Percentiles rank a stretch among this genome's conserved stretches.
Conservation (phyloP, 257 asterid genomes). For the Fraxinus quadrangulata region DNA sequence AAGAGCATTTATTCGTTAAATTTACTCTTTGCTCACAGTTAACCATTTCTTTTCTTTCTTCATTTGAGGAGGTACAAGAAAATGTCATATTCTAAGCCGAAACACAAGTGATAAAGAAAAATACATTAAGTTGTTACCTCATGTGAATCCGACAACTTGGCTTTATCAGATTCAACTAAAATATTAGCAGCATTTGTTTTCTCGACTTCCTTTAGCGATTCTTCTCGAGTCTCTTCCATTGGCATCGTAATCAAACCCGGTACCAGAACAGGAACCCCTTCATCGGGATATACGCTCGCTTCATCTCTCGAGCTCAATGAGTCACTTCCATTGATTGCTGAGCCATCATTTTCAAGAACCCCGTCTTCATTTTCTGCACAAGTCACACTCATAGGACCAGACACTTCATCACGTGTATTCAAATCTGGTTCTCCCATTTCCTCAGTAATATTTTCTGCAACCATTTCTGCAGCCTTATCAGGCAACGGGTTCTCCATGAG, state of each 20-base stretch:
- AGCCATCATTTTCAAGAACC: constrained; percentile 10
- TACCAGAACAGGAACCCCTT: constrained; percentile 52
- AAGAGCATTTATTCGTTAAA: neutral
- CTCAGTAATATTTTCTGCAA: constrained; percentile 22
- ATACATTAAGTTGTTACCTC: constrained; percentile 50
- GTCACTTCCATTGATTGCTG: constrained; percentile 6
- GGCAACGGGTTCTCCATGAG: neutral
- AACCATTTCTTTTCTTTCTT: neutral
- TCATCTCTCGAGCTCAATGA: constrained; percentile 23
- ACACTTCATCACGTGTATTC: constrained; percentile 10
- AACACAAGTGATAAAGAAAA: constrained; percentile 17
- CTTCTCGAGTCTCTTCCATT: constrained; percentile 34
- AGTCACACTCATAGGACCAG: constrained; percentile 3
- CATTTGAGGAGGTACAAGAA: neutral
- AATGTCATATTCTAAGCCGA: constrained; percentile 3
- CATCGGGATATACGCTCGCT: constrained; percentile 22
- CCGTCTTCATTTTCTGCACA: constrained; percentile 14
- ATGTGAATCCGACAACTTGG: constrained; percentile 32
- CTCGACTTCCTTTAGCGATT: constrained; percentile 27
- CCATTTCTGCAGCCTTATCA: constrained; percentile 26
- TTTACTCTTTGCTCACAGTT: neutral
- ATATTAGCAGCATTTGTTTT: constrained; percentile 17
- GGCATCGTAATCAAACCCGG: constrained; percentile 53
- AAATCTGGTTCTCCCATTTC: constrained; percentile 23
- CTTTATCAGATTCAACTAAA: constrained; percentile 24